Evolutionary conservation across 371 early-diverging fungal species (phyloP).

Genomic region (Syncephalis plumigaleata): DNA sequence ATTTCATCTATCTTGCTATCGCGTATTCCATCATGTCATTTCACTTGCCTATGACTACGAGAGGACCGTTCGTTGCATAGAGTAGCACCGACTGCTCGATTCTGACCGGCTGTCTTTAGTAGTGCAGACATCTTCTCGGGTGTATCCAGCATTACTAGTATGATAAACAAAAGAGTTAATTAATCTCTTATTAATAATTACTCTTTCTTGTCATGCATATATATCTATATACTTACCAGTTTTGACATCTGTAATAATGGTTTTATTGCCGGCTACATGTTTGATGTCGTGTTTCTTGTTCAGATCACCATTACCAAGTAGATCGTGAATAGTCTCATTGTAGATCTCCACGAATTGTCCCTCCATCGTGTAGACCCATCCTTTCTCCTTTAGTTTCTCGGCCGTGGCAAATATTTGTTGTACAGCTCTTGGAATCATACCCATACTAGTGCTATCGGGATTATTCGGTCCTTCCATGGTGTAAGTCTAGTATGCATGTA

Average conservation of each 20-base stretch:
- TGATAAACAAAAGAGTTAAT: not conserved
- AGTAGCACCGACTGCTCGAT: slow-evolving; percentile 85
- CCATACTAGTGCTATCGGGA: slow-evolving; percentile 23
- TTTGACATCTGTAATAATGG: slow-evolving; percentile 57
- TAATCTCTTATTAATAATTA: not conserved
- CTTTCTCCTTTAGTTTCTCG: slow-evolving; percentile 47
- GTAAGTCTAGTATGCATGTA: slow-evolving; percentile 20
- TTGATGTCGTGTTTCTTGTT: slow-evolving; percentile 65
- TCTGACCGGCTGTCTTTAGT: slow-evolving; percentile 55
- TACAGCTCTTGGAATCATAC: slow-evolving; percentile 86
- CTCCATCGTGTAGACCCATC: slow-evolving; percentile 78
- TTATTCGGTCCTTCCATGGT: slow-evolving; percentile 62
- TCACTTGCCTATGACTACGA: slow-evolving; percentile 57
- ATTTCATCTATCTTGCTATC: too few species aligned
- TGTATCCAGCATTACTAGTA: slow-evolving; percentile 29
- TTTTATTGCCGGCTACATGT: slow-evolving; percentile 52
- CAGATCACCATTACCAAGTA: slow-evolving; percentile 30
- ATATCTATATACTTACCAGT: slow-evolving; percentile 23
- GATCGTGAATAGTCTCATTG: slow-evolving; percentile 85
- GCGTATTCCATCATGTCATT: slow-evolving; percentile 8
- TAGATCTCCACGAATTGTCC: slow-evolving; percentile 91
- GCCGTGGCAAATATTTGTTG: slow-evolving; percentile 68
- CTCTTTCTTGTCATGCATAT: not conserved
- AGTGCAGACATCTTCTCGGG: slow-evolving; percentile 51
- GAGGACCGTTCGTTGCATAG: slow-evolving; percentile 88